Evolutionary conservation across 208 protist genomes (phyloP).

Genomic region (Acanthamoeba triangularis): DNA sequence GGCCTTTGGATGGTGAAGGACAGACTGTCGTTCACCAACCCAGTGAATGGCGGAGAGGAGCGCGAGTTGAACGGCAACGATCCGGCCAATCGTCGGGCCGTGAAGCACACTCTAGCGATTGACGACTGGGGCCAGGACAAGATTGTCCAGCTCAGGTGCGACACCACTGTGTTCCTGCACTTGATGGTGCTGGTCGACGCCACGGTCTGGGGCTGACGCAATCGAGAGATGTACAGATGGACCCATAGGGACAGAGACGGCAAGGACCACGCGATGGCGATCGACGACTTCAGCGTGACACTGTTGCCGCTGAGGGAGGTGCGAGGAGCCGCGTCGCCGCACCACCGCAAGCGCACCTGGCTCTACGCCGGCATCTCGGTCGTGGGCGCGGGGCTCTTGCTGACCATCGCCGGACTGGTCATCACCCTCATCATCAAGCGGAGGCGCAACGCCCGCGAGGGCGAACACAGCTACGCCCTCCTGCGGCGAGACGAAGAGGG

Average conservation of each 20-base stretch:
- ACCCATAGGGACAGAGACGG: background rate
- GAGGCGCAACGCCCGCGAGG: background rate
- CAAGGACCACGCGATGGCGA: background rate
- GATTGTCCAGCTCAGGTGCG: conserved; percentile 1
- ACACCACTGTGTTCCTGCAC: background rate
- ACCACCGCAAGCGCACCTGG: background rate
- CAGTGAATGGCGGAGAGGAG: background rate
- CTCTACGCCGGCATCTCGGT: background rate
- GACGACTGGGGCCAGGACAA: background rate
- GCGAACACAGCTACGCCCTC: background rate
- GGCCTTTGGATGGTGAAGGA: conserved; percentile 37
- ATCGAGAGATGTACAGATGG: background rate
- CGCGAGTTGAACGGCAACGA: background rate
- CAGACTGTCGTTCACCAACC: background rate
- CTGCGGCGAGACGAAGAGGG: background rate
- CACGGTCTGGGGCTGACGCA: background rate
- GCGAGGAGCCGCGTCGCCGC: background rate
- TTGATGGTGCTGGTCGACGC: background rate
- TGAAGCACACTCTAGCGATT: background rate
- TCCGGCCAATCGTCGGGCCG: background rate
- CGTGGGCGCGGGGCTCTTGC: background rate
- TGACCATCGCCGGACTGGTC: background rate
- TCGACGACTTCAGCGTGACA: background rate
- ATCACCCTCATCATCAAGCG: background rate
- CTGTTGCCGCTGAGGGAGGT: background rate